Conservation (phyloP, 1,284 basidiomycete species). For the Fomitopsis betulina region DNA sequence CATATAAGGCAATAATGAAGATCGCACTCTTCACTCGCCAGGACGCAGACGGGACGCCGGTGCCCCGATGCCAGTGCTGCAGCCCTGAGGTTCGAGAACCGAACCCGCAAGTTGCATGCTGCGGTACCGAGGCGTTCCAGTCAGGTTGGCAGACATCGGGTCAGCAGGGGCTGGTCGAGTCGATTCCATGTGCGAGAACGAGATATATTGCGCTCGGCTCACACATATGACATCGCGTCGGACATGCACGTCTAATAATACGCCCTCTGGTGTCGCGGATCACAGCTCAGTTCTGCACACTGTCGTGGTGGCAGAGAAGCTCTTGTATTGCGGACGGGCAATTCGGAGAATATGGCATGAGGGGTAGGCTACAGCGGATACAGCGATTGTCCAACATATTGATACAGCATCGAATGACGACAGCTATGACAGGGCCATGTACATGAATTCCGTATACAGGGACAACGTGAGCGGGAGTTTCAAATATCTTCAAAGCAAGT, state of each 20-base stretch:
- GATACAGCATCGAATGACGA: not conserved
- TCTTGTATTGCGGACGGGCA: not conserved
- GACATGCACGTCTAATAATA: not conserved
- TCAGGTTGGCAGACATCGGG: not conserved
- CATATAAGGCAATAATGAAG: not conserved
- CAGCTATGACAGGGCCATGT: not conserved
- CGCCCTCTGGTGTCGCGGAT: not conserved
- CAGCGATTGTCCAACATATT: not conserved
- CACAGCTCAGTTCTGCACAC: not conserved
- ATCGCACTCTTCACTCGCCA: not conserved
- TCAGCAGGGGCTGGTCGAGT: not conserved
- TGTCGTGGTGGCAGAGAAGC: not conserved
- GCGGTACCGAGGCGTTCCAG: not conserved
- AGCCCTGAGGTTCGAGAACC: not conserved
- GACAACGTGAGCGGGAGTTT: not conserved
- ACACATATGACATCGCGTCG: not conserved
- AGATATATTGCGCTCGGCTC: not conserved
- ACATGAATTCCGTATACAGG: not conserved
- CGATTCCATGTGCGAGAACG: not conserved
- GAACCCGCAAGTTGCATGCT: not conserved
- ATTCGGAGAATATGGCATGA: not conserved
- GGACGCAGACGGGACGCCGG: not conserved
- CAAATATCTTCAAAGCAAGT: not conserved
- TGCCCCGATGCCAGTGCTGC: not conserved
- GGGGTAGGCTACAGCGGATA: not conserved